Percentiles rank a stretch among this genome's conserved stretches.
Evolutionary conservation across 208 protist genomes (phyloP).

Genomic region (Phytomonas serpens): DNA sequence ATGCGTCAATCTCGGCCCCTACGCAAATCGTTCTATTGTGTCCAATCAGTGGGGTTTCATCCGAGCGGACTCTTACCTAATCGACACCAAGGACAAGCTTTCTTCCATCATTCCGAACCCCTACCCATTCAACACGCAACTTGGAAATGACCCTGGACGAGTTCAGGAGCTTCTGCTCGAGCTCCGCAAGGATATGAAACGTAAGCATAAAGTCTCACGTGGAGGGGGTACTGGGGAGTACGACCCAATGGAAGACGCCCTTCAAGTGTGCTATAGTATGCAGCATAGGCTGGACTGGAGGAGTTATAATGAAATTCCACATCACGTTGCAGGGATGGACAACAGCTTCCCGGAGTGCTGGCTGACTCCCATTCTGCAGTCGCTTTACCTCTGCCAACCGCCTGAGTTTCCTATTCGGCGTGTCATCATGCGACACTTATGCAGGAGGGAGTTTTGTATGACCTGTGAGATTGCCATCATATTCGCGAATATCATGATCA

Average conservation of each 20-base stretch:
- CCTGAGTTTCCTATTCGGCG: constrained; percentile 76
- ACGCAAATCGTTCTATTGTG: constrained; percentile 30
- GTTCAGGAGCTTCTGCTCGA: constrained; percentile 66
- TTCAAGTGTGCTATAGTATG: constrained; percentile 76
- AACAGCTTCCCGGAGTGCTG: constrained; percentile 89
- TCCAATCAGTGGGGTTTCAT: constrained; percentile 66
- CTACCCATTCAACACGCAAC: constrained; percentile 74
- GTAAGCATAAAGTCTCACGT: constrained; percentile 40
- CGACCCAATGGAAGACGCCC: constrained; percentile 68
- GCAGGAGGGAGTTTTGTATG: constrained; percentile 74
- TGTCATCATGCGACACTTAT: constrained; percentile 75
- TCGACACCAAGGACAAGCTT: constrained; percentile 84
- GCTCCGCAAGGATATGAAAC: constrained; percentile 77
- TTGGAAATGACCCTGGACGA: constrained; percentile 68
- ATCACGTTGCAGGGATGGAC: constrained; percentile 72
- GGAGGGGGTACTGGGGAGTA: constrained; percentile 46
- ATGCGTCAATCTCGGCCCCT: constrained; percentile 47
- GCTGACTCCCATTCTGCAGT: constrained; percentile 77
- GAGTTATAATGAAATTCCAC: constrained; percentile 71
- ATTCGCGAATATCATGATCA: constrained; percentile 85
- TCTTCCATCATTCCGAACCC: constrained; percentile 69
- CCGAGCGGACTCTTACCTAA: constrained; percentile 70
- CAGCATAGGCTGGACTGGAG: constrained; percentile 78
- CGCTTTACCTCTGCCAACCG: constrained; percentile 77
- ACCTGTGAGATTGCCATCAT: constrained; percentile 84